Conservation (phyloP, 2,329 filamentous ascomycete genomes). For the Cladosporium sphaerospermum region DNA sequence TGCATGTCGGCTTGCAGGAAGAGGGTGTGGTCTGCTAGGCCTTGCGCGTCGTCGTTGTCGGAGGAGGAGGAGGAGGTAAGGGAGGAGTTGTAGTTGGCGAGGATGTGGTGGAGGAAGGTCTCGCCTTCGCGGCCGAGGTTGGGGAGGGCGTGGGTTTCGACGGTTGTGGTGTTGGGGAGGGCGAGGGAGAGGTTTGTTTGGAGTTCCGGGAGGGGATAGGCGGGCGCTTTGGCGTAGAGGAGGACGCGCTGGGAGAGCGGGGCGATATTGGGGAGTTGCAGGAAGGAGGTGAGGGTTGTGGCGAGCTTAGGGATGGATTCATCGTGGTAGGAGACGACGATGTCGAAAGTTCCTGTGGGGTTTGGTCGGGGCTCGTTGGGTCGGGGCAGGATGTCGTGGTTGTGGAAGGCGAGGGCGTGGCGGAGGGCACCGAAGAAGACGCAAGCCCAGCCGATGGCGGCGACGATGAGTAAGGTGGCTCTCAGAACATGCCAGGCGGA, state of each 20-base stretch:
- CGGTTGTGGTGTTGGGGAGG: not conserved
- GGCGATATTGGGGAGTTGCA: slow-evolving; percentile 2
- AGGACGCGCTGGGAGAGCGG: slow-evolving; percentile 10
- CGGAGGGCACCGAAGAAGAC: slow-evolving; percentile 1
- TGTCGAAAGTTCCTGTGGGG: slow-evolving; percentile 3
- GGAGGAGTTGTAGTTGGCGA: slow-evolving; percentile 33
- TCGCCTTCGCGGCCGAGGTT: slow-evolving; percentile 43
- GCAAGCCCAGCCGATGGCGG: not conserved
- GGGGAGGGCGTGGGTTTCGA: slow-evolving; percentile 23
- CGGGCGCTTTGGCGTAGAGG: slow-evolving; percentile 15
- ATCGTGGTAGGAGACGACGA: slow-evolving; percentile 15
- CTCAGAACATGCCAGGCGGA: slow-evolving; percentile 3
- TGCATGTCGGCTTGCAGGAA: slow-evolving; percentile 44
- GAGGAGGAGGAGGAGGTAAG: slow-evolving; percentile 43
- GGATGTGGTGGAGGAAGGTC: slow-evolving; percentile 43
- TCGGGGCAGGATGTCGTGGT: not conserved
- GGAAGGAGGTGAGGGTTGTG: slow-evolving; percentile 8
- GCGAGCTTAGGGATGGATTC: slow-evolving; percentile 12
- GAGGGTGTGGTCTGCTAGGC: slow-evolving; percentile 40
- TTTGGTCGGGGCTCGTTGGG: not conserved
- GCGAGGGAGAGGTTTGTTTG: not conserved
- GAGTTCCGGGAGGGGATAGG: slow-evolving; percentile 1
- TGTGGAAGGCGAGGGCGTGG: not conserved
- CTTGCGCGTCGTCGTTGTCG: slow-evolving; percentile 31
- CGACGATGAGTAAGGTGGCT: not conserved